Conservation (phyloP, 306 rosid genomes). For the Myrica gale region DNA sequence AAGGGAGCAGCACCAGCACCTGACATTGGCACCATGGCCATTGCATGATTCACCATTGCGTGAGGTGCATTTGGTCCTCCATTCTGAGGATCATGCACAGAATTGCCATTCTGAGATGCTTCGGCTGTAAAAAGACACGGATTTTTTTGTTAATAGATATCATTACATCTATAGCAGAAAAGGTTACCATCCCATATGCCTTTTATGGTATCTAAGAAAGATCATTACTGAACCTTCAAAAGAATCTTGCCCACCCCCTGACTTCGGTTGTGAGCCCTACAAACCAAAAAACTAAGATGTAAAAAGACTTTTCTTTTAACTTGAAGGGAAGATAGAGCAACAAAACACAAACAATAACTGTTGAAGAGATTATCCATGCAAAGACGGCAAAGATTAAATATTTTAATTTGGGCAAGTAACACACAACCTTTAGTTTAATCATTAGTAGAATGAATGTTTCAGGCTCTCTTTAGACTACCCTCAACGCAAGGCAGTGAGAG, state of each 20-base stretch:
- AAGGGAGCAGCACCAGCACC: slow-evolving; percentile 72
- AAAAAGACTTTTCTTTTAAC: background rate
- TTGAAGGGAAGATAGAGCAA: slow-evolving; percentile 1
- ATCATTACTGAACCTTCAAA: slow-evolving; percentile 65
- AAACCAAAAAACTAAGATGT: slow-evolving; percentile 27
- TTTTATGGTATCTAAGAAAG: background rate
- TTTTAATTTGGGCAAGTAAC: background rate
- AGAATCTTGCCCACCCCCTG: slow-evolving; percentile 79
- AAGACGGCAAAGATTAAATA: background rate
- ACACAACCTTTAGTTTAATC: background rate
- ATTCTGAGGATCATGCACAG: slow-evolving; percentile 65
- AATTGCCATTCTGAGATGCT: slow-evolving; percentile 79
- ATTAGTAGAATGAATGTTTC: background rate
- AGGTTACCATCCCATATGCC: background rate
- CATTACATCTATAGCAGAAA: slow-evolving; percentile 26
- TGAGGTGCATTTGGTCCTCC: slow-evolving; percentile 70
- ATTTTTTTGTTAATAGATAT: slow-evolving; percentile 21
- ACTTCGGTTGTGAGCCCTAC: slow-evolving; percentile 82
- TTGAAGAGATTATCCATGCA: background rate
- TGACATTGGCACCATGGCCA: slow-evolving; percentile 60
- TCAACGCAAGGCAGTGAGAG: background rate
- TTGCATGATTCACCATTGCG: slow-evolving; percentile 61
- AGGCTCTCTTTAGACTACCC: background rate
- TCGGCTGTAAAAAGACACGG: slow-evolving; percentile 48
- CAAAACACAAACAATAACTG: background rate